Conservation (phyloP, 1,284 basidiomycete genomes). For the Tilletia horrida region DNA sequence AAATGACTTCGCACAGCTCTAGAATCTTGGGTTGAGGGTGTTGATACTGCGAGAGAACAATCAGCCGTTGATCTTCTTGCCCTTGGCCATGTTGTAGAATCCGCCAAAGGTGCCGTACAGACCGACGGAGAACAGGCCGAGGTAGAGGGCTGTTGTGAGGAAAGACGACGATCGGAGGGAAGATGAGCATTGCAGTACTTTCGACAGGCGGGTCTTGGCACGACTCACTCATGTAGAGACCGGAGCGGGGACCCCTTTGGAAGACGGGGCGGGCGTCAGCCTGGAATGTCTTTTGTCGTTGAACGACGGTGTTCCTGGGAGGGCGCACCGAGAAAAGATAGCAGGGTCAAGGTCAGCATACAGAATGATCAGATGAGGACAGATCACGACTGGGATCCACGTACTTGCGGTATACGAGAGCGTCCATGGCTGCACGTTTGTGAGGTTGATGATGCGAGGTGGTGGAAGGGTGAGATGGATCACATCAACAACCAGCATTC, state of each 20-base stretch:
- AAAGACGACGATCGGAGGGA: no score
- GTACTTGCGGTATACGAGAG: constrained; percentile 44
- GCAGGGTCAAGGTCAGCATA: constrained; percentile 13
- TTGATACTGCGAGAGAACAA: no score
- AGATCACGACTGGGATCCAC: no score
- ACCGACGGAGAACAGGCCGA: constrained; percentile 47
- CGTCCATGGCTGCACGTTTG: constrained; percentile 30
- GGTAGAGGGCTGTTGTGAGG: constrained; percentile 30
- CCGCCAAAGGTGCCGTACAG: constrained; percentile 45
- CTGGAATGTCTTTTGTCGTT: constrained; percentile 50
- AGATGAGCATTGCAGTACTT: background rate
- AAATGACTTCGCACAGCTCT: no score
- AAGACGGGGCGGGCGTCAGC: constrained; percentile 46
- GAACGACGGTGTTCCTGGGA: constrained; percentile 40
- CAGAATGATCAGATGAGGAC: constrained; percentile 9
- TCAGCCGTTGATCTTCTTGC: constrained; percentile 15
- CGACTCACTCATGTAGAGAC: constrained; percentile 41
- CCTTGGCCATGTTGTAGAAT: constrained; percentile 46
- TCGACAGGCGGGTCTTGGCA: background rate
- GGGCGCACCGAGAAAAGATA: background rate
- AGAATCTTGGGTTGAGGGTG: no score
- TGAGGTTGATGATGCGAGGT: background rate
- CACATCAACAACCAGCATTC: no score
- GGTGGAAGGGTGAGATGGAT: no score
- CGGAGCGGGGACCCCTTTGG: constrained; percentile 45